Base-by-base conservation (phyloP, 495 filamentous ascomycete species). In the Lasiosphaeris hirsuta region DNA sequence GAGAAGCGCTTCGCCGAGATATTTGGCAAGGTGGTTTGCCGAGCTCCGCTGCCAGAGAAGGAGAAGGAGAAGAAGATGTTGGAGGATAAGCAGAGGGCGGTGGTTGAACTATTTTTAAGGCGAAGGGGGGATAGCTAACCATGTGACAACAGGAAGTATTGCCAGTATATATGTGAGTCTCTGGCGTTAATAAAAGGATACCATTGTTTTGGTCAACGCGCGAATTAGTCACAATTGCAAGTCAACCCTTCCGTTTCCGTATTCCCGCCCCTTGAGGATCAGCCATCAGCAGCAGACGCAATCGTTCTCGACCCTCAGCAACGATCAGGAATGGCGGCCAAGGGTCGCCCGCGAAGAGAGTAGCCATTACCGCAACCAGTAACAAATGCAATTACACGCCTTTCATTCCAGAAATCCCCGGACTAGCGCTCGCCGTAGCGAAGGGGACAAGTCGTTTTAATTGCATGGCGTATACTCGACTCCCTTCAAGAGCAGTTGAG, bases 1-100 rank as follows among this genome's bases (percentile, higher is more conserved):
- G 73, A 84, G 65, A 71, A 69, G 54, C 61, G 62, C 37, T 70
- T 70, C 37, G 73, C 78, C 0, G 81, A 81, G 50, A 59, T 82
- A 0, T 80, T 85, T 51, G 70, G 72, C 23, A 56, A 58, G 4
- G 69, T 75, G 10, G 69, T 85, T 3, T 79, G 80, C 47, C 69
- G 77, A 18, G 66, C 66, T 3, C 59, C 71, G 3, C 50, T 47
- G 13, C 65, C 72, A 47, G 66, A 71, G 18, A 78, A 71, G 49
- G 71, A 73, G n/a, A 82, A 72, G 68, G 76, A 73, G 63, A 74
- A 58, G 56, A 78, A 67, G 63, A 65, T 65, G 10, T 68, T 75
- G 37, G 72, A 82, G 56, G 81, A 81, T 17, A 69, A 65, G 58
- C 70, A 72, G 65, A 58, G 69, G 51, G 67, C 65, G 2, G 43